Evolutionary conservation across 495 filamentous ascomycete species (phyloP), one percentile per base, ranked within the genome.

Genomic region (Tuber umbilicatum): DNA sequence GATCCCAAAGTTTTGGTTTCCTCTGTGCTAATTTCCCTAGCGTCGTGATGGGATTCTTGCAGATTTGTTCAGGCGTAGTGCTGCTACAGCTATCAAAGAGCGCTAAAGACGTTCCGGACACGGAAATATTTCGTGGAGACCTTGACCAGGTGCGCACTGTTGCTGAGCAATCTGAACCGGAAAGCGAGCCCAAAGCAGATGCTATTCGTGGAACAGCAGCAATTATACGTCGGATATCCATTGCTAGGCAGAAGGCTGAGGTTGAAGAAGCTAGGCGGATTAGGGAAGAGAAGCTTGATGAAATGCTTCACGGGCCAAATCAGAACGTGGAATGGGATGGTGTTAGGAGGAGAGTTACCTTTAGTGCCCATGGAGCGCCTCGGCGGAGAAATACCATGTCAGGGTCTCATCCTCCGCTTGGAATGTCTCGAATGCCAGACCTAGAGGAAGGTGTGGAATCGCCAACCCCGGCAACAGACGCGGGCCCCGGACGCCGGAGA

Each of bases 21-120:
- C 27, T 17, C 14, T 6, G 5, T 35, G 27, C 55, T 64, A 64
- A 64, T 64, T 64, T 64, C 35, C 27, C 14, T 35, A 64, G 55
- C 27, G 91, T 98, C 19, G 90, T 98, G 67, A 87, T 96, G 85
- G 96, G 96, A 0, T 99, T 99, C 85, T 85, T 99, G 67, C 91
- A 93, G 75, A 99, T 99, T 72, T 99, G 95, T 84, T 85, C 92
- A 17, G 95, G 95, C 68, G 96, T 98, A n/a, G 90, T 99, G n/a
- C 85, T 99, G 7, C 85, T 99, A 7, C 95, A 99, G 80, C 87
- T 99, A n/a, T 97, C 95, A 70, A 99, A 98, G 82, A 97, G 94
- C 7, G 91, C 95, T 76, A 99, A 99, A 81, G 93, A 99, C 76
- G 94, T 99, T 0, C 95, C 95, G 19, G 95, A 99, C 81, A 86